Percentiles rank a stretch among this genome's conserved stretches.
Evolutionary conservation across 2,329 filamentous ascomycete genomes (phyloP).

Genomic region (Fusarium austroafricanum): DNA sequence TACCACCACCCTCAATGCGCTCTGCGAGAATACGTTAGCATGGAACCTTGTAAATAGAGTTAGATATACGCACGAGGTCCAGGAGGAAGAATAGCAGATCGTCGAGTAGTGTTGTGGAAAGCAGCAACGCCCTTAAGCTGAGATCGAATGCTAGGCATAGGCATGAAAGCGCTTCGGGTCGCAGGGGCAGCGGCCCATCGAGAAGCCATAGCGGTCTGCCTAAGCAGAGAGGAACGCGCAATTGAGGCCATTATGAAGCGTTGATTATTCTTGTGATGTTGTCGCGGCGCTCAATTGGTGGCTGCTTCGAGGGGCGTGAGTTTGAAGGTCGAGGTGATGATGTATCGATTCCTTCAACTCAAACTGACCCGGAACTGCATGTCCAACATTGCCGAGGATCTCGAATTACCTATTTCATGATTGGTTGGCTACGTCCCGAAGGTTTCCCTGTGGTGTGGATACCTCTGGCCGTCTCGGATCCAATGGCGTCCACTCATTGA

Average conservation of each 20-base stretch:
- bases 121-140: constrained; percentile 71
- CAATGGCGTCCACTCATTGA: constrained; percentile 45
- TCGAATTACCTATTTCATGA: constrained; percentile 57
- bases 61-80: constrained; percentile 76
- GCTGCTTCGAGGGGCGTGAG: constrained; percentile 39
- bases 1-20: constrained; percentile 80
- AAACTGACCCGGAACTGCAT: constrained; percentile 38
- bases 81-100: constrained; percentile 84
- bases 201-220: constrained; percentile 61
- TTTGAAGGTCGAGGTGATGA: constrained; percentile 38
- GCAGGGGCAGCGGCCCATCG: constrained; percentile 53
- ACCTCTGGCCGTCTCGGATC: constrained; percentile 24
- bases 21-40: constrained; percentile 68
- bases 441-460: constrained; percentile 44
- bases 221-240: constrained; percentile 65
- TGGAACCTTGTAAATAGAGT: too few relatives aligned
- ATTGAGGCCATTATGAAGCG: constrained; percentile 65
- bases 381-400: constrained; percentile 63
- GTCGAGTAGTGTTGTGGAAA: constrained; percentile 85
- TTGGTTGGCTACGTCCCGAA: constrained; percentile 54
- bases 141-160: constrained; percentile 44
- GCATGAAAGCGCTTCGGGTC: constrained; percentile 51
- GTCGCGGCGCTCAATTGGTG: constrained; percentile 46
- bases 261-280: constrained; percentile 25
- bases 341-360: constrained; percentile 39